Base-by-base conservation (phyloP, 139 green algal genomes). In the Chlamydomonas schloesseri region DNA sequence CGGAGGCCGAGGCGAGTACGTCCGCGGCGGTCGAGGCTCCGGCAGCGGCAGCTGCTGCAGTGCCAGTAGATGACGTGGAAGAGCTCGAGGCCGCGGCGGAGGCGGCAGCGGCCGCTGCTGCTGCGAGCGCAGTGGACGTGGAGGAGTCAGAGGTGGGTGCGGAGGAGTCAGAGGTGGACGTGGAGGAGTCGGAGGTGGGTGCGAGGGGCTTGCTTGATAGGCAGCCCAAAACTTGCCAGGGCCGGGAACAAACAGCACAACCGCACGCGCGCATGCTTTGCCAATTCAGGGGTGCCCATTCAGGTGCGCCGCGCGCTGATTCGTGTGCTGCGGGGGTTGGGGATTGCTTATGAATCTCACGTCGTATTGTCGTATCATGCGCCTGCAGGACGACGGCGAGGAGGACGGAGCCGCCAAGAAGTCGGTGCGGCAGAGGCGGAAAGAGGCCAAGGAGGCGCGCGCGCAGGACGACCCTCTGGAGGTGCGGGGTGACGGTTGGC, bases 361-460 rank as follows among this genome's bases (percentile, higher is more conserved):
- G n/a, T n/a, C n/a, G n/a, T n/a, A n/a, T n/a, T n/a, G n/a, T n/a
- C n/a, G n/a, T n/a, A n/a, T 50, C 42, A 50, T 50, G 42, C 42
- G 42, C 42, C 6, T 50, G 36, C 37, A 81, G 71, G 67, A 67
- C 24, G 71, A 82, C 23, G 58, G 75, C 33, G 53, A 64, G 17
- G n/a, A 81, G 64, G 21, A 75, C 21, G 71, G 77, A 29, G 62
- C 79, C 42, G 46, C 84, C 23, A 58, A 50, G 42, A 50, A 50
- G 42, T 50, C 42, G 42, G 42, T 50, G 8, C 42, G 26, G n/a
- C 73, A 77, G 36, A 21, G 50, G 55, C 29, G 15, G n/a, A 1
- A 55, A 0, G 0, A 81, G 60, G 60, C 21, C 21, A 31, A n/a
- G 60, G 28, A 67, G 60, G 60, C 24, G 60, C 60, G 24, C 8